Base-by-base conservation (phyloP, 306 rosid species). In the Casuarina glauca region DNA sequence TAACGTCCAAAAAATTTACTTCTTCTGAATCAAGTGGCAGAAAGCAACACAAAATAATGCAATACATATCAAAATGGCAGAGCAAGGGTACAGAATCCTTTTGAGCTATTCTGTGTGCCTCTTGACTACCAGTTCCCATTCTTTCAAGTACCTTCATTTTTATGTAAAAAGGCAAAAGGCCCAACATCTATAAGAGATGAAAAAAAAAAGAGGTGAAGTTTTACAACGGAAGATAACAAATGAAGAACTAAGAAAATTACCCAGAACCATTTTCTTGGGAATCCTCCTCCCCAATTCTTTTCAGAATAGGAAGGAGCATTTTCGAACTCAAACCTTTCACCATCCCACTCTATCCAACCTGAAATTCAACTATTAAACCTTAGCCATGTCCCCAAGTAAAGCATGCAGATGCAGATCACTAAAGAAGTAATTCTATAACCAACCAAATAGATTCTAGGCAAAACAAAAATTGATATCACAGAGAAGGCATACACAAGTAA, bases 331-430 rank as follows among this genome's bases (percentile, higher is more conserved):
- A 88, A 80, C 86, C 91, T 90, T 87, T 92, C 97, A 60, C 91
- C 95, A 46, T 86, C 97, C 98, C 98, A 94, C 90, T 94, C 98
- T 80, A 94, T 94, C 98, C 98, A 94, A 78, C 98, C 98, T 94
- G 97, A 81, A 75, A 88, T 84, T 80, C 81, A 86, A 75, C 86
- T 54, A 51, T 80, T 26, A 85, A 74, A 86, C 8, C 42, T 76
- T 46, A 69, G 88, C 48, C 80, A 81, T 82, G 85, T 19, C 53
- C 53, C 20, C 9, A 35, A 76, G 70, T n/a, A 55, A 69, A 15
- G 16, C 38, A 55, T 48, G 71, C 69, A 64, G 57, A 63, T 7
- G 71, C 69, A 64, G 51, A 63, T 11, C 52, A 71, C 54, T 62
- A 68, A 74, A 75, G 26, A 51, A 39, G 69, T 32, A 63, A 66